phyloP scores from a whole-genome alignment of 116 monocot species.

The Iris pallida region DNA sequence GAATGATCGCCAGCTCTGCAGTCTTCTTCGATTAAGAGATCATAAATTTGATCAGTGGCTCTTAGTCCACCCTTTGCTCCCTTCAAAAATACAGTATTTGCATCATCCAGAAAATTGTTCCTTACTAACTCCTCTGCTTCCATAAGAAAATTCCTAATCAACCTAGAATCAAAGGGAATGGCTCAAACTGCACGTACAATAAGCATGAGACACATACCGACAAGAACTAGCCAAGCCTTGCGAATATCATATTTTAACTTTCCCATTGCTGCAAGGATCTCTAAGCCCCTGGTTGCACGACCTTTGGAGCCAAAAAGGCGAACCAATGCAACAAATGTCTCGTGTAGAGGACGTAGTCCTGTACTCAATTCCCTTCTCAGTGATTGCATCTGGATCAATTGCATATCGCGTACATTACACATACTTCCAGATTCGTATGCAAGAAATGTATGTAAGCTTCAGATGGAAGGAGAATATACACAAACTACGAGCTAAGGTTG shows the following conservation, averaged over 20 bases:
- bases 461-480: no score
- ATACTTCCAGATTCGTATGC: no score
- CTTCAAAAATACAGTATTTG: slow-evolving; percentile 87
- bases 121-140: slow-evolving; percentile 77
- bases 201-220: slow-evolving; percentile 43
- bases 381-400: slow-evolving; percentile 80
- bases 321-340: slow-evolving; percentile 81
- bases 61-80: slow-evolving; percentile 85
- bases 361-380: slow-evolving; percentile 86
- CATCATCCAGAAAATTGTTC: slow-evolving; percentile 67
- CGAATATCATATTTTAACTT: slow-evolving; percentile 85
- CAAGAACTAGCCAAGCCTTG: slow-evolving; percentile 86
- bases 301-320: slow-evolving; percentile 91
- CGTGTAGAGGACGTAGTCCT: slow-evolving; percentile 73
- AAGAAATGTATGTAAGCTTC: no score
- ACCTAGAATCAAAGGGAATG: not conserved
- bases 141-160: slow-evolving; percentile 10
- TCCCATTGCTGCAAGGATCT: slow-evolving; percentile 96
- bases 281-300: slow-evolving; percentile 69
- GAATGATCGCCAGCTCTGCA: slow-evolving; percentile 97
- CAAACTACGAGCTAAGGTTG: no score
- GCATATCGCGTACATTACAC: no score
- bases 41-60: slow-evolving; percentile 90
- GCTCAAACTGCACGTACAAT: not conserved
- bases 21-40: slow-evolving; percentile 90